Evolutionary conservation across 352 stramenopile species (phyloP).

Genomic region (Blastocystis sp.): DNA sequence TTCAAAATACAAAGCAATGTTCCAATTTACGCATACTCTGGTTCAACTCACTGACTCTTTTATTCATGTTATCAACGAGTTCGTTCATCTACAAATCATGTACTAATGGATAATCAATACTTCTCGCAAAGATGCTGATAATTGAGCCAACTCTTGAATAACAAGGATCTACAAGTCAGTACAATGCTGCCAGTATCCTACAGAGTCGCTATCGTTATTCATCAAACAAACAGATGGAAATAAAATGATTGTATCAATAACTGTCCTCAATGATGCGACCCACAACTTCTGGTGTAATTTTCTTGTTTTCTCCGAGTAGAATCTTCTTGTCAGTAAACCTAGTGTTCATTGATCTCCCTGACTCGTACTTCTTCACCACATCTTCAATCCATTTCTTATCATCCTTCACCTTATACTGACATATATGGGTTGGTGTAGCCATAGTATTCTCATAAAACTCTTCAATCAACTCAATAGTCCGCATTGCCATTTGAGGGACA

Average conservation of each 20-base stretch:
- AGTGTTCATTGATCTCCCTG: background rate
- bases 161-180: constrained; percentile 41
- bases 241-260: background rate
- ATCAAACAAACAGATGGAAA: constrained; percentile 38
- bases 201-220: constrained; percentile 13
- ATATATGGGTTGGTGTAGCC: constrained; percentile 57
- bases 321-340: constrained; percentile 60
- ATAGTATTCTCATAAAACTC: constrained; percentile 67
- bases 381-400: constrained; percentile 48
- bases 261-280: constrained; percentile 61
- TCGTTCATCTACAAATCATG: constrained; percentile 8
- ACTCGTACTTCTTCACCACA: constrained; percentile 37
- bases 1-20: constrained; percentile 14
- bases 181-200: background rate
- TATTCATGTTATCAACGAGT: constrained; percentile 26
- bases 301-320: constrained; percentile 60
- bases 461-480: constrained; percentile 58
- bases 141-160: constrained; percentile 59
- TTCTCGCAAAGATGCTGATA: background rate
- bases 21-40: constrained; percentile 58
- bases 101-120: background rate
- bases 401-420: constrained; percentile 41
- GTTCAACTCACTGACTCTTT: constrained; percentile 16
- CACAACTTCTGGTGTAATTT: constrained; percentile 43
- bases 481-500: constrained; percentile 20